These are phyloP conservation scores for Trichoderma cornu-damae DNA, from an alignment of 2,329 filamentous ascomycete genomes.

Conservation along the genomic window DNA sequence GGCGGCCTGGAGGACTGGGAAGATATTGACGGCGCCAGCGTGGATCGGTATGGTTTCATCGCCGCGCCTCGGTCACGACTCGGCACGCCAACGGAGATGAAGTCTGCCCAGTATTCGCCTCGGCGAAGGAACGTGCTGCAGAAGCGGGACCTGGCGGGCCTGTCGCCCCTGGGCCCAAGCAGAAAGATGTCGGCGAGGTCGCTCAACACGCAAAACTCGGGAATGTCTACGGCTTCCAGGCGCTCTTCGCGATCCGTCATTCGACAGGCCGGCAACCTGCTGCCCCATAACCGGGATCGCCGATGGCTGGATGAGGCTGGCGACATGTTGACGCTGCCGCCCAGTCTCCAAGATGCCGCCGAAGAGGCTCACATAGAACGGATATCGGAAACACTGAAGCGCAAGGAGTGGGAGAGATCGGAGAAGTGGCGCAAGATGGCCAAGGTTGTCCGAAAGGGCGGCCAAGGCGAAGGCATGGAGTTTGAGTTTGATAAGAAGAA, in stretches of 20 bases:
- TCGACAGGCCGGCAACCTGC: slow-evolving; percentile 52
- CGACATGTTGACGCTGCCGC: slow-evolving; percentile 59
- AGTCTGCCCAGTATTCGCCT: slow-evolving; percentile 41
- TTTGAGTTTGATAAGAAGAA: slow-evolving; percentile 77
- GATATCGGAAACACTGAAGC: slow-evolving; percentile 51
- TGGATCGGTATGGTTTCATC: slow-evolving; percentile 67
- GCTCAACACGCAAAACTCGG: slow-evolving; percentile 53
- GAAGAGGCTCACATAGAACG: slow-evolving; percentile 52
- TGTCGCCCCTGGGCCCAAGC: slow-evolving; percentile 42
- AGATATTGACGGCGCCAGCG: slow-evolving; percentile 54
- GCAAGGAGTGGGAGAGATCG: slow-evolving; percentile 57
- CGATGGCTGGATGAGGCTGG: slow-evolving; percentile 60
- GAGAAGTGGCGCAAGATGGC: slow-evolving; percentile 67
- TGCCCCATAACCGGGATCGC: slow-evolving; percentile 57
- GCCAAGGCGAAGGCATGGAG: slow-evolving; percentile 54
- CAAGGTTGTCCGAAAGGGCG: slow-evolving; percentile 48
- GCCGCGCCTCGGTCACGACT: slow-evolving; percentile 41
- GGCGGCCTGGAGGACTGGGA: slow-evolving; percentile 64
- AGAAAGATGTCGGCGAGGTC: slow-evolving; percentile 55
- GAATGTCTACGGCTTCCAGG: slow-evolving; percentile 46
- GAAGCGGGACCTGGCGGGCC: slow-evolving; percentile 32
- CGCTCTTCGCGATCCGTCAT: slow-evolving; percentile 52
- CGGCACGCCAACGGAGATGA: slow-evolving; percentile 39
- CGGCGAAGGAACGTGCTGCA: slow-evolving; percentile 44
- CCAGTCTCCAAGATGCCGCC: slow-evolving; percentile 50